Evolutionary conservation across 352 stramenopile genomes (phyloP).

Genomic region (Pseudoperonospora humuli): DNA sequence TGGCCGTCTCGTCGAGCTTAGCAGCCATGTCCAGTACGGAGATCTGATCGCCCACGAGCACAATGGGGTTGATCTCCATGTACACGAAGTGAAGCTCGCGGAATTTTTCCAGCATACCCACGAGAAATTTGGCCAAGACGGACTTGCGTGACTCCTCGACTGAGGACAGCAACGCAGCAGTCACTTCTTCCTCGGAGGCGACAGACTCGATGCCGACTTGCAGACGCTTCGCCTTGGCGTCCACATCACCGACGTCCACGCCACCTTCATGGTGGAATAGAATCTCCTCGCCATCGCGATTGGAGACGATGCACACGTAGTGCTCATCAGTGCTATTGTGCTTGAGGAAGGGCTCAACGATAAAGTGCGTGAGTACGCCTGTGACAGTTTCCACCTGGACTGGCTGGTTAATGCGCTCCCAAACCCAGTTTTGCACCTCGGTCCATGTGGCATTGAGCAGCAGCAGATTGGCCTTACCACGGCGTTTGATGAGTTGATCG

Average conservation of each 20-base stretch:
- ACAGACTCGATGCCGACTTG: conserved; percentile 76
- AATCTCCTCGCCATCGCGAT: conserved; percentile 92
- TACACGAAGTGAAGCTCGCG: conserved; percentile 95
- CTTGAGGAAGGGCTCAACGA: conserved; percentile 95
- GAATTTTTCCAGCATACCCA: conserved; percentile 89
- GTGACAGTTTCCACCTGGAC: conserved; percentile 88
- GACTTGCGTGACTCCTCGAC: conserved; percentile 73
- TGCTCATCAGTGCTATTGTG: conserved; percentile 91
- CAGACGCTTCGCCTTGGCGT: conserved; percentile 89
- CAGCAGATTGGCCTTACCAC: conserved; percentile 93
- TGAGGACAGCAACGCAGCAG: conserved; percentile 56
- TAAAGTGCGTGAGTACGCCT: conserved; percentile 93
- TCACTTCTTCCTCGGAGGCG: conserved; percentile 70
- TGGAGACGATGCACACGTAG: conserved; percentile 95
- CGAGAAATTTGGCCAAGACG: conserved; percentile 86
- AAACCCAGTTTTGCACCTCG: conserved; percentile 92
- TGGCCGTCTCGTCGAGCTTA: conserved; percentile 95
- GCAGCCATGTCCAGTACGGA: conserved; percentile 93
- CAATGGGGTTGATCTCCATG: conserved; percentile 98
- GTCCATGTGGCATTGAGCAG: conserved; percentile 90
- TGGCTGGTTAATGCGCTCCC: conserved; percentile 89
- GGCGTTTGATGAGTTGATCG: conserved; percentile 96
- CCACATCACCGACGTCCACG: conserved; percentile 94
- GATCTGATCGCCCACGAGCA: conserved; percentile 88
- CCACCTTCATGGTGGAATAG: conserved; percentile 94